Conservation (phyloP, 2,329 filamentous ascomycete genomes). For the Claviceps capensis region DNA sequence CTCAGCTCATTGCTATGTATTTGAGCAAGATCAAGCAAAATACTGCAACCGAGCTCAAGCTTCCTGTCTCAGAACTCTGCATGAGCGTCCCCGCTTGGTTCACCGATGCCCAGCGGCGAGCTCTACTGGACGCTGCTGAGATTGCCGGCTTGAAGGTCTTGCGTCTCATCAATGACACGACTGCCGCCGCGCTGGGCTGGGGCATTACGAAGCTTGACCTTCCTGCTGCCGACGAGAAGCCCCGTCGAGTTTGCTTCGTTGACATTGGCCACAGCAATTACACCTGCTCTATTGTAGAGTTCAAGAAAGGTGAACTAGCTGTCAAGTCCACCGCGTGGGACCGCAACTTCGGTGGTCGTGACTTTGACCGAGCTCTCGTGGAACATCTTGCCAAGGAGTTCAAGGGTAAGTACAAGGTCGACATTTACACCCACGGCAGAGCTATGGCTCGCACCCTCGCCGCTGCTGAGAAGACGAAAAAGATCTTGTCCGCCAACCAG, state of each 20-base stretch:
- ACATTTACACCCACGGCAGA: conserved; percentile 82
- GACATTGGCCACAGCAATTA: conserved; percentile 97
- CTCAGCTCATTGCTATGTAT: conserved; percentile 90
- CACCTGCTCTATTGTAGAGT: conserved; percentile 87
- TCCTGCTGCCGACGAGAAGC: conserved; percentile 77
- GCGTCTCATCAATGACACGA: conserved; percentile 94
- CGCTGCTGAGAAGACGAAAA: conserved; percentile 95
- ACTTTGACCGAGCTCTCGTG: conserved; percentile 90
- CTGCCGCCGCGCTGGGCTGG: conserved; percentile 87
- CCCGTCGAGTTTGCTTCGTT: conserved; percentile 77
- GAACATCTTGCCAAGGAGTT: conserved; percentile 95
- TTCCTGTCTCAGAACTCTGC: conserved; percentile 85
- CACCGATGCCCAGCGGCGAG: conserved; percentile 83
- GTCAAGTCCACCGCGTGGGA: conserved; percentile 90
- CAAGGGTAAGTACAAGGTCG: conserved; percentile 95
- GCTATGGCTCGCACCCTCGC: conserved; percentile 75
- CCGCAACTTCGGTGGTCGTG: conserved; percentile 90
- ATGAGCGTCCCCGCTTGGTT: conserved; percentile 95
- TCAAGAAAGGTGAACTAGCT: conserved; percentile 88
- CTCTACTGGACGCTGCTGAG: conserved; percentile 80
- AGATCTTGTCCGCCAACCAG: conserved; percentile 91
- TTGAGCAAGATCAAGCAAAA: conserved; percentile 88
- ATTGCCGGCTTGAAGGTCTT: conserved; percentile 88
- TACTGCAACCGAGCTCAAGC: conserved; percentile 71
- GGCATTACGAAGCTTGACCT: conserved; percentile 97